Evolutionary conservation across 768 basidiomycete genomes (phyloP), one percentile per base, ranked within the genome.

Genomic region (Tricholomella constricta): DNA sequence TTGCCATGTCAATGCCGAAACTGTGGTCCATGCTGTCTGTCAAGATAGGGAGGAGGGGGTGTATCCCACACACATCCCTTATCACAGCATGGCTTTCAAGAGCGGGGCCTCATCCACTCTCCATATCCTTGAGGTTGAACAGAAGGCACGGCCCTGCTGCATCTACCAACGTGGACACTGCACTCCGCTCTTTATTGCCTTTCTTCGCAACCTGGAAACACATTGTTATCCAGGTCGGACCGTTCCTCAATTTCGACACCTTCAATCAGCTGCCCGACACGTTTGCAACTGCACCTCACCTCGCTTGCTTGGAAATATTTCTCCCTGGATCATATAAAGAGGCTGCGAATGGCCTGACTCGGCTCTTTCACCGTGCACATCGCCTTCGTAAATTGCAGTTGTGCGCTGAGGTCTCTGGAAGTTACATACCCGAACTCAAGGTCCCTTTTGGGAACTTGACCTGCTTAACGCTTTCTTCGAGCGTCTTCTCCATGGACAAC

Each of bases 21-120:
- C 47, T 62, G 22, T 62, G 58, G 58, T 38, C 29, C 17, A 59
- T 58, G 4, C 27, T 62, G n/a, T 35, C 48, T n/a, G 38, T 55
- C 14, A 50, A 55, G 34, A 26, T 55, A 11, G 14, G 38, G 10
- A 20, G 54, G 15, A 27, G 32, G 12, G 54, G 54, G 4, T 55
- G 48, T 41, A 49, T 43, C 6, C 54, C 54, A 36, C 15, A 40
- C 5, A 14, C 42, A 17, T 17, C 31, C 14, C 38, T 55, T 19
- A 31, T 55, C 8, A 29, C 41, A 6, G 12, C 37, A 7, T 55
- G 54, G 54, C 54, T 55, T 17, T 7, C 26, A 3, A 38, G 48
- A 22, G 54, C 54, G 14, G 40, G 23, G 9, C 23, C 40, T 14
- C 54, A 38, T 27, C 54, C 54, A 20, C 32, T 55, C 5, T 20